These are phyloP conservation scores for Wilhelminamyces savonicus DNA, from an alignment of 805 yeast species.

Conservation along the genomic window DNA sequence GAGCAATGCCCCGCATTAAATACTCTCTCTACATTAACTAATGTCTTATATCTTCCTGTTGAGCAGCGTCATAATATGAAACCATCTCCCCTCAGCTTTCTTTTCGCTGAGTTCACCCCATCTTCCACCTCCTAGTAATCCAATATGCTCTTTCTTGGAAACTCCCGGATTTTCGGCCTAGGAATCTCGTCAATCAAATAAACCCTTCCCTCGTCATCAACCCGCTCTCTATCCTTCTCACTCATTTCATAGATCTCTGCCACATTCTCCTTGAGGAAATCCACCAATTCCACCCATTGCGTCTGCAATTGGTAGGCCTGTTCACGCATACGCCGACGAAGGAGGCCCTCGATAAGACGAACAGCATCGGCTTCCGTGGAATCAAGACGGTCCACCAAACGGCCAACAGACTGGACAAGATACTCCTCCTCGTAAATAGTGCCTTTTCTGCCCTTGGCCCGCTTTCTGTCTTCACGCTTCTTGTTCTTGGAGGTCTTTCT, in stretches of 20 bases:
- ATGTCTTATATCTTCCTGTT: no score
- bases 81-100: no score
- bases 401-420: constrained; percentile 77
- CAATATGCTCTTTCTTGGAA: constrained; percentile 51
- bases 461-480: constrained; percentile 91
- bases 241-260: constrained; percentile 75
- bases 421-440: constrained; percentile 97
- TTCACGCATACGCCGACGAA: constrained; percentile 64
- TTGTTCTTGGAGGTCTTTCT: constrained; percentile 87
- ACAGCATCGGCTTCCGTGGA: constrained; percentile 71
- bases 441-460: constrained; percentile 96
- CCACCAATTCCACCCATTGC: constrained; percentile 52
- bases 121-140: constrained; percentile 56
- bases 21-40: no score
- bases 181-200: constrained; percentile 75
- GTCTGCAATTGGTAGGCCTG: constrained; percentile 81
- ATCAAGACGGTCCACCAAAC: constrained; percentile 76
- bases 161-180: constrained; percentile 56
- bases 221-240: constrained; percentile 81
- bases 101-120: no score
- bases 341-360: constrained; percentile 65
- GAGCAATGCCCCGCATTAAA: no score
- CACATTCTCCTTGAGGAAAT: constrained; percentile 51
- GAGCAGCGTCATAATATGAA: no score
- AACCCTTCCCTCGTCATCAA: constrained; percentile 82